These are phyloP conservation scores for Naganishia kalamii DNA, from an alignment of 768 basidiomycete species.

Conservation along the genomic window DNA sequence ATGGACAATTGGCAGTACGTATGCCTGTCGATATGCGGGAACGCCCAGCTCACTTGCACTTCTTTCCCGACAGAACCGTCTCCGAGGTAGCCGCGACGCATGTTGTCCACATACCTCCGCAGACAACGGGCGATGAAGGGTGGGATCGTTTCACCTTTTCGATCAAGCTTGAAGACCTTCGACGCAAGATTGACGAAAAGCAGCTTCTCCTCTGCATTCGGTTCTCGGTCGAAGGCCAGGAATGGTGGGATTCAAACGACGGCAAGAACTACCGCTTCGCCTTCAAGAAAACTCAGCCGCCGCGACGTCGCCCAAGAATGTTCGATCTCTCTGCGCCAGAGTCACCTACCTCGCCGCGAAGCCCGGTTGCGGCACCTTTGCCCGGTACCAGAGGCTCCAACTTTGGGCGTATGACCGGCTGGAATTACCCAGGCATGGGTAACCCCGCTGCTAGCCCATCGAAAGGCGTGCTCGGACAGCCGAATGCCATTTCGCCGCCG, in stretches of 20 bases:
- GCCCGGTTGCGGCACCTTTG: slow-evolving; percentile 25
- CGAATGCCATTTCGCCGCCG: slow-evolving; percentile 5
- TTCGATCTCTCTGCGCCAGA: slow-evolving; percentile 15
- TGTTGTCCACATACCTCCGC: slow-evolving; percentile 39
- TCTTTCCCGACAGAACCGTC: slow-evolving; percentile 31
- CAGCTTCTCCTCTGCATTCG: slow-evolving; percentile 43
- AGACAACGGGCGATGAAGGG: slow-evolving; percentile 44
- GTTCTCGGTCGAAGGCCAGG: slow-evolving; percentile 41
- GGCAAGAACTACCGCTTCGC: slow-evolving; percentile 45
- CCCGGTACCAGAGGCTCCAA: slow-evolving; percentile 30
- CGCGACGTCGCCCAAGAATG: not conserved
- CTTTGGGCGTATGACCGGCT: slow-evolving; percentile 19
- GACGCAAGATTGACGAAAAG: slow-evolving; percentile 42
- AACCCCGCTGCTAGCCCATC: slow-evolving; percentile 11
- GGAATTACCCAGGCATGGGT: slow-evolving; percentile 25
- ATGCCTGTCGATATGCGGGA: not conserved
- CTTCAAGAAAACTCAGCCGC: slow-evolving; percentile 36
- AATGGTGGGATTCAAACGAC: slow-evolving; percentile 46
- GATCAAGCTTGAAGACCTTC: slow-evolving; percentile 46
- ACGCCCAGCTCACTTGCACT: not conserved
- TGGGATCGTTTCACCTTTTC: slow-evolving; percentile 46
- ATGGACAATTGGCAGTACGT: slow-evolving; percentile 78
- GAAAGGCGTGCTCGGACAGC: slow-evolving; percentile 1
- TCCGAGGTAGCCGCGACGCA: slow-evolving; percentile 43
- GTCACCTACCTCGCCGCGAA: slow-evolving; percentile 21